These are phyloP conservation scores for Blastomyces gilchristii DNA, from an alignment of 2,329 filamentous ascomycete genomes.

Conservation along the genomic window DNA sequence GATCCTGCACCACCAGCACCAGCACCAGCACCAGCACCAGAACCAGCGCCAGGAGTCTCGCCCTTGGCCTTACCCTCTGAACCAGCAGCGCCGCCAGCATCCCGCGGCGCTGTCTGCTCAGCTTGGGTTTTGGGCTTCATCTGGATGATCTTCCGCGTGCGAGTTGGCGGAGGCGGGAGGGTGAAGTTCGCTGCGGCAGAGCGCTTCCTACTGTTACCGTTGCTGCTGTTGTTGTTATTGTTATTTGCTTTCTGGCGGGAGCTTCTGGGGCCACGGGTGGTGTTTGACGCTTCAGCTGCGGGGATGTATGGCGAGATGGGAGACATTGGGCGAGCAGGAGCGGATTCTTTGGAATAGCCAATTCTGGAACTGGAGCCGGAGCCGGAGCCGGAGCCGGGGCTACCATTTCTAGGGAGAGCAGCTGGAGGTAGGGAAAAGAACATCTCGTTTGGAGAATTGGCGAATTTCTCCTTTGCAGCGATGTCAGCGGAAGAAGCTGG, in stretches of 20 bases:
- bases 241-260: slow-evolving; percentile 22
- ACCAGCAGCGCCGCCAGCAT: slow-evolving; percentile 8
- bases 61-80: slow-evolving; percentile 15
- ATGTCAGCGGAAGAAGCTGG: slow-evolving; percentile 74
- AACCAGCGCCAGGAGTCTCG: slow-evolving; percentile 12
- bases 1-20: slow-evolving; percentile 22
- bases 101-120: slow-evolving; percentile 19
- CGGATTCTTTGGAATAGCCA: neutral
- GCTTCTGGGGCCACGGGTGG: slow-evolving; percentile 3
- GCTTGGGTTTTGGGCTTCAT: slow-evolving; percentile 63
- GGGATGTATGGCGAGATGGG: slow-evolving; percentile 36
- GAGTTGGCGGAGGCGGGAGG: slow-evolving; percentile 81
- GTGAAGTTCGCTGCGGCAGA: slow-evolving; percentile 49
- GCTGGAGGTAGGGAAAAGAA: slow-evolving; percentile 69
- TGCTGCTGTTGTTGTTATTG: too few species aligned
- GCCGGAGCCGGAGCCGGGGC: too few species aligned
- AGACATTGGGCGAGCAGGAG: slow-evolving; percentile 38
- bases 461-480: slow-evolving; percentile 37
- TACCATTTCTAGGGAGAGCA: slow-evolving; percentile 42
- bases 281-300: slow-evolving; percentile 11
- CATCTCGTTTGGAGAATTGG: slow-evolving; percentile 43
- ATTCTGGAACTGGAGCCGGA: too few species aligned
- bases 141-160: slow-evolving; percentile 92
- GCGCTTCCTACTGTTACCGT: slow-evolving; percentile 27
- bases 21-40: slow-evolving; percentile 7